Percentiles rank a stretch among this genome's conserved stretches.
Conservation (phyloP, 139 green algal species). For the Asterochloris sp. region DNA sequence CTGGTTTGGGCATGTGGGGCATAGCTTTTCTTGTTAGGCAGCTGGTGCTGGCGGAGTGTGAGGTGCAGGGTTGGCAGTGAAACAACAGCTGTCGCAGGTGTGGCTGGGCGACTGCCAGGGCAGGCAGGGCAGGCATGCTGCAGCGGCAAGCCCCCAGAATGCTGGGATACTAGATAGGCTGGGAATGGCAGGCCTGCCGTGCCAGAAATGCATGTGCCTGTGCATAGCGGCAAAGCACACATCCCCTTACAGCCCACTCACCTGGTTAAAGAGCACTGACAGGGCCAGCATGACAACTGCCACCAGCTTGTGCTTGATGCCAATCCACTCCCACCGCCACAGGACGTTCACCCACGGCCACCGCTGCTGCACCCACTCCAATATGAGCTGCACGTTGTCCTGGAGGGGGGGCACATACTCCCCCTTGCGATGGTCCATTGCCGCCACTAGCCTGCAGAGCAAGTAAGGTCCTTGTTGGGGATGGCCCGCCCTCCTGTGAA, state of each 20-base stretch:
- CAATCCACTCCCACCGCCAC: conserved; percentile 25
- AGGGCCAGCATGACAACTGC: conserved; percentile 58
- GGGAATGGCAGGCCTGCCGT: no score
- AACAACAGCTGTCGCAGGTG: no score
- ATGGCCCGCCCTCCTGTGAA: background rate
- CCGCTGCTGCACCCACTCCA: conserved; percentile 28
- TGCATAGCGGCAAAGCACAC: no score
- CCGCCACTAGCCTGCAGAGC: conserved; percentile 7
- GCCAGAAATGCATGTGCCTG: no score
- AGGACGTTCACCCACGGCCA: conserved; percentile 18
- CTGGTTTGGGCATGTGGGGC: no score
- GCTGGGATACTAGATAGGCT: no score
- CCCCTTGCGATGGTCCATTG: conserved; percentile 62
- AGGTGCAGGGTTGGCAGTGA: no score
- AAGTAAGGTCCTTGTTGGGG: background rate
- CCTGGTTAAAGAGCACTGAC: conserved; percentile 60
- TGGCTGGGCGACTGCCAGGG: no score
- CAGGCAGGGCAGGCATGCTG: no score
- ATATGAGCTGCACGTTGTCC: conserved; percentile 59
- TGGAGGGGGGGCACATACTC: conserved; percentile 51
- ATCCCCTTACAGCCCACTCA: background rate
- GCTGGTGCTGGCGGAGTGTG: no score
- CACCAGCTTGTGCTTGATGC: conserved; percentile 62
- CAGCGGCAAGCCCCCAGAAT: no score
- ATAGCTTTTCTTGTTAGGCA: no score